Evolutionary conservation across 2,329 filamentous ascomycete species (phyloP), one percentile per base, ranked within the genome.

Genomic region (Grosmannia serpens): DNA sequence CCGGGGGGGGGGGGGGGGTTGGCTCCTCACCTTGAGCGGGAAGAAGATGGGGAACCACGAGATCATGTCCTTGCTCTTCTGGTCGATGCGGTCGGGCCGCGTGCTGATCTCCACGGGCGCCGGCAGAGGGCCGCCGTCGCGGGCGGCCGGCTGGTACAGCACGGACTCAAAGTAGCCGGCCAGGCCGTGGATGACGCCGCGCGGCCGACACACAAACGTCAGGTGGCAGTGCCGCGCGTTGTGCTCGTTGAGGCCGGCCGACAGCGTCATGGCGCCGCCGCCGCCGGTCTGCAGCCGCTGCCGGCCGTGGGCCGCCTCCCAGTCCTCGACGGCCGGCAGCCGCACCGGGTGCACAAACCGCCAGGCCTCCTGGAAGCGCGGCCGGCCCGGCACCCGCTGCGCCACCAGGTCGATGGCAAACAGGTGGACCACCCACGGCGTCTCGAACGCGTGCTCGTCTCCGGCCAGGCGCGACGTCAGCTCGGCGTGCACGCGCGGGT

Each of bases 41-140:
- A 99, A 99, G 75, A 92, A 96, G 33, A 99, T 97, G 1, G 94
- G 94, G 70, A 99, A 99, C 94, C 94, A 99, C 58, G 89, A 95
- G 63, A 96, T 95, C 95, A 99, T 99, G 66, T 95, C 91, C 68
- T 87, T 88, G 77, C 91, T 96, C 81, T 97, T 97, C 59, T 77
- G 76, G 58, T 94, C 89, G 73, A 99, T 97, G 33, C 87, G 89
- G 63, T 95, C 88, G 0, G 94, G 95, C 67, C 96, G 87, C 4
- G 88, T 99, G 67, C 90, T 95, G 60, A 99, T 80, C 74, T 97
- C 92, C 5, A 96, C 83, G 65, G 83, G 85, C 1, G 75, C 66
- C 63, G 73, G 70, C 27, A 66, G 71, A 58, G 64, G n/a, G 33
- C 66, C 69, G 31, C 65, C 72, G 8, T 72, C 62, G 61, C 74